Evolutionary conservation across 2,329 filamentous ascomycete genomes (phyloP).

Genomic region (Monascus ruber): DNA sequence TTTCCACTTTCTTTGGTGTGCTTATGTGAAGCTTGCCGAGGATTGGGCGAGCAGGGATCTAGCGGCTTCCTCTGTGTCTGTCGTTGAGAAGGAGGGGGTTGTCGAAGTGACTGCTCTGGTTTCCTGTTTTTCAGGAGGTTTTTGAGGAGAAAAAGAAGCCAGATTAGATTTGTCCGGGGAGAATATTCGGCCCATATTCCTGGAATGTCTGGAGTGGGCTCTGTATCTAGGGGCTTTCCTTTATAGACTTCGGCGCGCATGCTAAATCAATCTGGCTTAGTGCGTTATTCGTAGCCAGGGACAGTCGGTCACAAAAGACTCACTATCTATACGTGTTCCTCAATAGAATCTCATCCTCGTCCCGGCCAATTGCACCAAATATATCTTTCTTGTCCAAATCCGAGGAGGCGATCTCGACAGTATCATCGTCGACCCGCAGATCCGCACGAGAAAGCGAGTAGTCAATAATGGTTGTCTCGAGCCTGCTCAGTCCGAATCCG

Average conservation of each 20-base stretch:
- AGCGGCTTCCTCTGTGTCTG: slow-evolving; percentile 18
- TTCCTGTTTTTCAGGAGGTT: slow-evolving; percentile 38
- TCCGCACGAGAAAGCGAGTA: slow-evolving; percentile 56
- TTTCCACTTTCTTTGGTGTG: background rate
- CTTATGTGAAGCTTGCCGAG: background rate
- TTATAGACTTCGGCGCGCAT: slow-evolving; percentile 33
- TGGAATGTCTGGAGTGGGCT: slow-evolving; percentile 21
- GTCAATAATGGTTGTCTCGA: slow-evolving; percentile 56
- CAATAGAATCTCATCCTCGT: slow-evolving; percentile 30
- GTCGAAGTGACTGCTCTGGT: slow-evolving; percentile 3
- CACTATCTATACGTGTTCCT: slow-evolving; percentile 33
- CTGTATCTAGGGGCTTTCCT: slow-evolving; percentile 31
- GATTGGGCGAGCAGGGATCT: slow-evolving; percentile 22
- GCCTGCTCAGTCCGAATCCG: slow-evolving; percentile 40
- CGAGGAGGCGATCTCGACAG: slow-evolving; percentile 25
- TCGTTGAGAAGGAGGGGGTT: background rate
- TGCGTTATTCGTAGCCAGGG: background rate
- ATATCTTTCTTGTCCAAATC: slow-evolving; percentile 34
- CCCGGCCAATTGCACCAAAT: slow-evolving; percentile 30
- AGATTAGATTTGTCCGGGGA: slow-evolving; percentile 52
- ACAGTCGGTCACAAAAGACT: slow-evolving; percentile 5
- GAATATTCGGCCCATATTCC: slow-evolving; percentile 44
- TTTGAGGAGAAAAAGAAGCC: slow-evolving; percentile 50
- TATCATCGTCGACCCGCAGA: slow-evolving; percentile 22
- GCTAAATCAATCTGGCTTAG: slow-evolving; percentile 9